Evolutionary conservation across 1,139 yeast species (phyloP).

Genomic region (Scheffersomyces cryptocercus): DNA sequence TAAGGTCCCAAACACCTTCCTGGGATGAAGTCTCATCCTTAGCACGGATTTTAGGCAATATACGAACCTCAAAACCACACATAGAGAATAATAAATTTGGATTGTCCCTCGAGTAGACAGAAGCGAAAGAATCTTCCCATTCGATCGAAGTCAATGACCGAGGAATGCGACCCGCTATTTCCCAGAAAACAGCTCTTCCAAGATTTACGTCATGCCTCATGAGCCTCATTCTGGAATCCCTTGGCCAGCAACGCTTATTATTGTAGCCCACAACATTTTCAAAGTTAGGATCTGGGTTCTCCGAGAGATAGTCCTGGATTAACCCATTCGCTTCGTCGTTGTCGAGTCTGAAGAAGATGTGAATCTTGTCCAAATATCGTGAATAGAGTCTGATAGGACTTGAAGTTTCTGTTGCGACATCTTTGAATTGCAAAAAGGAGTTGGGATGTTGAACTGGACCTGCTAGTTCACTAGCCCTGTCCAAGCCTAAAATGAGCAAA

Average conservation of each 20-base stretch:
- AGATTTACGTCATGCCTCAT: conserved; percentile 90
- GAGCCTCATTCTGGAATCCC: conserved; percentile 86
- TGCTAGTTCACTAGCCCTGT: conserved; percentile 85
- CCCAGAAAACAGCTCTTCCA: conserved; percentile 94
- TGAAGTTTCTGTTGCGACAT: conserved; percentile 55
- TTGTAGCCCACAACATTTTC: conserved; percentile 87
- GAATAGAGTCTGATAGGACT: conserved; percentile 80
- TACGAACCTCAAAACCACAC: conserved; percentile 94
- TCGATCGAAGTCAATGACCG: conserved; percentile 66
- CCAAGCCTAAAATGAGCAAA: conserved; percentile 77
- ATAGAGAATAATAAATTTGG: conserved; percentile 85
- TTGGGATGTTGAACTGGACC: conserved; percentile 76
- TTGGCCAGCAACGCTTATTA: conserved; percentile 93
- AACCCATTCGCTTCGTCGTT: conserved; percentile 70
- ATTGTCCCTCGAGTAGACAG: conserved; percentile 88
- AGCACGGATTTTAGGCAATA: conserved; percentile 71
- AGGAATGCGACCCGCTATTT: conserved; percentile 78
- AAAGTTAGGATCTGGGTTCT: conserved; percentile 90
- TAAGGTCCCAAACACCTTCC: conserved; percentile 92
- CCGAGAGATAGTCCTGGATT: conserved; percentile 72
- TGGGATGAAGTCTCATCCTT: conserved; percentile 46
- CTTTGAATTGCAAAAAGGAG: conserved; percentile 71
- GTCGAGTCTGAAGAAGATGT: conserved; percentile 74
- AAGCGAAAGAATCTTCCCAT: conserved; percentile 83
- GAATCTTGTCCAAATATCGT: conserved; percentile 80